These are phyloP conservation scores for Wallacemonas sp. DNA, from an alignment of 208 protist genomes.

Conservation along the genomic window DNA sequence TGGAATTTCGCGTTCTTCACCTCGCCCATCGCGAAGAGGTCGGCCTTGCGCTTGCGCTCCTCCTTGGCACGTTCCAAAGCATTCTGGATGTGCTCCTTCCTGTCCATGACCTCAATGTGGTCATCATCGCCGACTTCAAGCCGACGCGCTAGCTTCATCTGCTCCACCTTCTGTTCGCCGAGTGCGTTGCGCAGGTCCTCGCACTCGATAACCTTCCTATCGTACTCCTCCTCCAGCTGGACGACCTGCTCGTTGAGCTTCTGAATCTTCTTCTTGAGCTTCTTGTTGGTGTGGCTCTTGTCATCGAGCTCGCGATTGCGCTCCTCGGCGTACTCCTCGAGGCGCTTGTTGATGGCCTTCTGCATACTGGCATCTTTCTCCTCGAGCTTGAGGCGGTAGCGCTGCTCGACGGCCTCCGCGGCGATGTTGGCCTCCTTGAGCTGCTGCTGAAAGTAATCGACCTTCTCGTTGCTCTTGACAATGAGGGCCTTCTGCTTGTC, in stretches of 20 bases:
- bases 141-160: constrained; percentile 59
- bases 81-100: constrained; percentile 74
- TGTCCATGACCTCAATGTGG: constrained; percentile 63
- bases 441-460: constrained; percentile 61
- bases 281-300: constrained; percentile 40
- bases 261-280: constrained; percentile 84
- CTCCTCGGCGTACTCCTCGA: constrained; percentile 63
- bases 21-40: constrained; percentile 78
- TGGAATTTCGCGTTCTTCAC: constrained; percentile 62
- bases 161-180: constrained; percentile 79
- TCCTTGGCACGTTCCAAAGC: constrained; percentile 75
- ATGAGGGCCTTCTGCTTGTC: constrained; percentile 87
- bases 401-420: constrained; percentile 34
- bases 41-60: constrained; percentile 61
- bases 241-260: constrained; percentile 63
- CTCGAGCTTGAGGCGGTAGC: constrained; percentile 50
- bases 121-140: constrained; percentile 42
- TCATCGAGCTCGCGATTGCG: constrained; percentile 46
- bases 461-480: constrained; percentile 84
- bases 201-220: constrained; percentile 85
- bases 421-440: constrained; percentile 54
- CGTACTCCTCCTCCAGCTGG: constrained; percentile 61
- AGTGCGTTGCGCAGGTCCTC: constrained; percentile 74
- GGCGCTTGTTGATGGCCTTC: constrained; percentile 72
- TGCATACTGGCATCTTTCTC: constrained; percentile 80